Evolutionary conservation across 192 early-diverging fungal species (phyloP).

Genomic region (Mortierella hygrophila): DNA sequence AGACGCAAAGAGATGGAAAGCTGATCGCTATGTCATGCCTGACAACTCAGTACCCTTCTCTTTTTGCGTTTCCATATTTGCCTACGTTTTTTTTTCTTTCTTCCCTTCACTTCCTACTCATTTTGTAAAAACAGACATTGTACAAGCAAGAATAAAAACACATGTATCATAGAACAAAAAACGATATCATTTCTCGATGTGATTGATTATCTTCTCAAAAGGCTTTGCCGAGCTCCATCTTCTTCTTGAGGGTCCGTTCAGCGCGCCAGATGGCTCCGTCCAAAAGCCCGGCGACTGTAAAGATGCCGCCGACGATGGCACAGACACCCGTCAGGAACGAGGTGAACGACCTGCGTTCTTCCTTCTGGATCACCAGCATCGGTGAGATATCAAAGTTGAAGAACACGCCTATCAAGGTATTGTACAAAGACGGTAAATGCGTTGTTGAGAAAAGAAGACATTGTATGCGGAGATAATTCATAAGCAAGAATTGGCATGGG

Average conservation of each 20-base stretch:
- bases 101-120: neutral
- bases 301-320: conserved; percentile 93
- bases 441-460: neutral
- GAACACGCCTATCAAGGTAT: conserved; percentile 75
- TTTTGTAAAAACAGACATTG: neutral
- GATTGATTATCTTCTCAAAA: conserved; percentile 32
- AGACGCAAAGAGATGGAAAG: conserved; percentile 1
- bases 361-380: conserved; percentile 91
- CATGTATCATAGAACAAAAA: neutral
- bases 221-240: conserved; percentile 85
- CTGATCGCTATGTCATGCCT: neutral
- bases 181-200: neutral
- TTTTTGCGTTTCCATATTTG: neutral
- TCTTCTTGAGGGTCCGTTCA: conserved; percentile 78
- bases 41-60: neutral
- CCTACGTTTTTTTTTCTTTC: neutral
- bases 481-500: neutral
- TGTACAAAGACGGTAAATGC: neutral
- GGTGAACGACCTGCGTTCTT: conserved; percentile 82
- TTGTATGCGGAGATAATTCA: neutral
- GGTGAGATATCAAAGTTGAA: conserved; percentile 97
- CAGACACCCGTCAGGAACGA: conserved; percentile 91
- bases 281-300: conserved; percentile 91
- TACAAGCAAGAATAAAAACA: neutral
- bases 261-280: conserved; percentile 88